Base-by-base conservation (phyloP, 2,329 filamentous ascomycete genomes). In the Sphaerulina vaccinii region DNA sequence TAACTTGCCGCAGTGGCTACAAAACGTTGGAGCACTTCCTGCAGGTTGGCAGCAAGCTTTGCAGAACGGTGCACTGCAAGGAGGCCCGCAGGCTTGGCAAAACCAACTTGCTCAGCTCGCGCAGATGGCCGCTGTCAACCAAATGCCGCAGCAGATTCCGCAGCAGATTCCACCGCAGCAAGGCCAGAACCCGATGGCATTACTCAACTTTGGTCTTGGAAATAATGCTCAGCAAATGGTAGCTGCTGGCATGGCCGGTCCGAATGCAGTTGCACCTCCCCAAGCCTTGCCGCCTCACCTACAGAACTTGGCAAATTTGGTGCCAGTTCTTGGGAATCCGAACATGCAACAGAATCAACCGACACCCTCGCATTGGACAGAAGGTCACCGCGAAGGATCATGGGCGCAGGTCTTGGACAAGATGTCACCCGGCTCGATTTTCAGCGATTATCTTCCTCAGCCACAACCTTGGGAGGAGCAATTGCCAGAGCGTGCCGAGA, bases 341-440 rank as follows among this genome's bases (percentile, higher is more conserved):
- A n/a, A n/a, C n/a, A n/a, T n/a, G n/a, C n/a, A n/a, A n/a, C n/a
- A n/a, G n/a, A n/a, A 39, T 62, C 56, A 54, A 6, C 27, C 7
- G 10, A 32, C n/a, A 11, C n/a, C 11, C n/a, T 61, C 51, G 65
- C 66, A 71, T 49, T 72, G 65, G 53, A 65, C 67, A 23, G 54
- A 63, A 11, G 57, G 42, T 23, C 67, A 68, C 36, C 71, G 77
- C 32, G 57, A 61, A 38, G 75, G 75, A 8, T 79, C 75, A 13
- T 82, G 79, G 80, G 64, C 74, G 16, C 62, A 72, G 6, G 59
- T 79, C 19, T 72, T 82, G 47, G 72, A 81, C 57, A 63, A 59
- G 9, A 71, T 81, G 42, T 79, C 76, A 0, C 78, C 79, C 2
- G 74, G 76, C 11, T 64, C 62, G 2, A 75, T 71, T 13, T 66